A percentile compares a stretch with the other conserved stretches of the same genome.
phyloP scores from a whole-genome alignment of 306 rosid species.

The Dalbergia cultrata region DNA sequence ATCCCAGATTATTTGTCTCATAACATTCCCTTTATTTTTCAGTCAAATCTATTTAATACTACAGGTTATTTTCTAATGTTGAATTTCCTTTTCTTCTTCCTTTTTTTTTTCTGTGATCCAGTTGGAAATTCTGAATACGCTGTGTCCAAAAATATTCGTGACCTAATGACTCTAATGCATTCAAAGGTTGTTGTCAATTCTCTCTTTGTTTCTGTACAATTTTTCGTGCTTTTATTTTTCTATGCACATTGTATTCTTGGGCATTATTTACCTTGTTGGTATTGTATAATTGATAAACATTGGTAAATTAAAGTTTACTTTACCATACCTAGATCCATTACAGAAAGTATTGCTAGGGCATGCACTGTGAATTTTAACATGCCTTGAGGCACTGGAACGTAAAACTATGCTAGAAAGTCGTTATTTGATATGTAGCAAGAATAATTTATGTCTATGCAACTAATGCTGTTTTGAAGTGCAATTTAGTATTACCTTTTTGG shows the following conservation, averaged over 20 bases:
- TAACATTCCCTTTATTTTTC: neutral
- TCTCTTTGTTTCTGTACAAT: neutral
- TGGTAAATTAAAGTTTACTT: neutral
- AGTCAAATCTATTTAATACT: neutral
- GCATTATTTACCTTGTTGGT: neutral
- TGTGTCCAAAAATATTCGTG: slow-evolving; percentile 58
- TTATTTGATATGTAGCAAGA: slow-evolving; percentile 32
- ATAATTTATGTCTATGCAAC: slow-evolving; percentile 14
- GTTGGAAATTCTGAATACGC: slow-evolving; percentile 59
- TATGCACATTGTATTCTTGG: slow-evolving; percentile 9
- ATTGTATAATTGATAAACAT: neutral
- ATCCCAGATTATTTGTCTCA: slow-evolving; percentile 12
- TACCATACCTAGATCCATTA: neutral
- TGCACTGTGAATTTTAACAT: slow-evolving; percentile 22
- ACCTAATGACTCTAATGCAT: slow-evolving; percentile 77
- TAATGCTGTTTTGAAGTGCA: slow-evolving; percentile 21
- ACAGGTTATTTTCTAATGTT: slow-evolving; percentile 14
- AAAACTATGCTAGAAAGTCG: slow-evolving; percentile 4
- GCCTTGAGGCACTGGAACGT: slow-evolving; percentile 27
- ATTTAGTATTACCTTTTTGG: slow-evolving; percentile 22
- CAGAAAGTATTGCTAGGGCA: neutral
- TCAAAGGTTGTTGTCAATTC: slow-evolving; percentile 71
- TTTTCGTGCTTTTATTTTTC: slow-evolving; percentile 1
- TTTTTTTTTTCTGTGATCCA: slow-evolving; percentile 42
- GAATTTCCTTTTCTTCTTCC: slow-evolving; percentile 14